Percentiles rank a stretch among this genome's conserved stretches.
phyloP scores from a whole-genome alignment of 306 rosid species.

The Trichosanthes cucumerina region DNA sequence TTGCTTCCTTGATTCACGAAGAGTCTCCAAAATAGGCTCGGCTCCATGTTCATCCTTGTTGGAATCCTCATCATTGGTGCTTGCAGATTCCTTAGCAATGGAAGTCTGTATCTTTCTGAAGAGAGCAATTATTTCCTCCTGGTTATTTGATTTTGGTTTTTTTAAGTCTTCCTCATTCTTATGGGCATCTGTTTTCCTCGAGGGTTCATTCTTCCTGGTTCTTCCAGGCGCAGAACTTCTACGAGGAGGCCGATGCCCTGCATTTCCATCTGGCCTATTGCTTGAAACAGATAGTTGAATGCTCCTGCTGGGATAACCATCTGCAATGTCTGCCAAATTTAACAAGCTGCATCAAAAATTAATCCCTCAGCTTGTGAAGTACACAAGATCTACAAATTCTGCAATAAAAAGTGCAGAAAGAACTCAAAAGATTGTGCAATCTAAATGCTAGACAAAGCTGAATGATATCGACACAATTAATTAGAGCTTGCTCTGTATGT shows the following conservation, averaged over 20 bases:
- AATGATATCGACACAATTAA: not conserved
- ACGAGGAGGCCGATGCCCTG: conserved; percentile 16
- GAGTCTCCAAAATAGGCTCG: conserved; percentile 29
- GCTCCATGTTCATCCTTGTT: conserved; percentile 10
- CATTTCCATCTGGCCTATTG: conserved; percentile 19
- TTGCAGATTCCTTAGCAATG: conserved; percentile 24
- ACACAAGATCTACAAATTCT: conserved; percentile 10
- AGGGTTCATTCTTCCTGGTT: not conserved
- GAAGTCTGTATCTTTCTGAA: conserved; percentile 38
- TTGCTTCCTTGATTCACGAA: conserved; percentile 25
- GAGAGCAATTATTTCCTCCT: conserved; percentile 46
- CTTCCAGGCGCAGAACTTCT: conserved; percentile 21
- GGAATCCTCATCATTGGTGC: conserved; percentile 17
- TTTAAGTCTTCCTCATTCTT: conserved; percentile 19
- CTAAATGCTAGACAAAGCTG: not conserved
- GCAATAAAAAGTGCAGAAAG: not conserved
- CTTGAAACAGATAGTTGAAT: conserved; percentile 15
- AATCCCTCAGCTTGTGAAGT: conserved; percentile 27
- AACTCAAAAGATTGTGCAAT: not conserved
- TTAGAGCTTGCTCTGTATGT: not conserved
- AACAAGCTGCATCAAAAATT: conserved; percentile 60
- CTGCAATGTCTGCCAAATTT: conserved; percentile 59
- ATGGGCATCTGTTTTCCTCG: not conserved
- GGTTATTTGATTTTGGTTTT: conserved; percentile 22
- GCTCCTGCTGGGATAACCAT: conserved; percentile 17